A percentile compares a stretch with the other conserved stretches of the same genome.
phyloP scores from a whole-genome alignment of 2,329 filamentous ascomycete genomes.

The Microsporum canis region DNA sequence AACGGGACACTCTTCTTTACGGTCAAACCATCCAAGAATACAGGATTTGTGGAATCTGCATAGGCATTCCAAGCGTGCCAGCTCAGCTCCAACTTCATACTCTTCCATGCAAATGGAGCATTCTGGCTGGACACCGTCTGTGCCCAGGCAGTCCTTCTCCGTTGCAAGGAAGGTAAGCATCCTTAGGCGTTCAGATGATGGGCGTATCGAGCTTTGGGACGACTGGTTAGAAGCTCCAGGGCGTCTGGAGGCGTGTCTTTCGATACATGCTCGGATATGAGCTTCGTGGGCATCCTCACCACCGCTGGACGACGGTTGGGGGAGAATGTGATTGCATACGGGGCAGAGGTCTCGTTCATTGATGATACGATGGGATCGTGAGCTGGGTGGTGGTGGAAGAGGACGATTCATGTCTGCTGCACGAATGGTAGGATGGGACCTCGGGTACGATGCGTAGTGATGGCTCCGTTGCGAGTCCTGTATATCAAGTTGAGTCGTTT shows the following conservation, averaged over 20 bases:
- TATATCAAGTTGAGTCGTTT: not conserved
- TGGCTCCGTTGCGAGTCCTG: constrained; percentile 5
- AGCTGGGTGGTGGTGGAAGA: constrained; percentile 13
- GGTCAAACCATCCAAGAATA: constrained; percentile 51
- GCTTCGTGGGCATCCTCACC: constrained; percentile 33
- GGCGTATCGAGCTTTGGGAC: not conserved
- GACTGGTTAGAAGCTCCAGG: constrained; percentile 3
- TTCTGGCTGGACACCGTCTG: constrained; percentile 44
- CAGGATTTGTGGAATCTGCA: constrained; percentile 54
- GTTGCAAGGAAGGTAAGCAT: constrained; percentile 45
- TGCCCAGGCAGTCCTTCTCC: constrained; percentile 51
- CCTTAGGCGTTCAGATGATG: constrained; percentile 16
- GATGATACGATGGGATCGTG: constrained; percentile 18
- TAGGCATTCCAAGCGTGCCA: constrained; percentile 51
- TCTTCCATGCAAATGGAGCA: constrained; percentile 57
- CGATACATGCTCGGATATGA: constrained; percentile 37
- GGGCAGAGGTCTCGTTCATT: constrained; percentile 38
- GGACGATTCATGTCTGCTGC: constrained; percentile 8
- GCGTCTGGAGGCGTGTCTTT: constrained; percentile 20
- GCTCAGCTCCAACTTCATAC: constrained; percentile 47
- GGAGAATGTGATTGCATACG: constrained; percentile 33
- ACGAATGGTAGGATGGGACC: not conserved
- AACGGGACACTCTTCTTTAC: constrained; percentile 49
- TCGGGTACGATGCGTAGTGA: not conserved
- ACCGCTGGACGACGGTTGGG: constrained; percentile 27